These are phyloP conservation scores for Gossypium sturtianum DNA, from an alignment of 345 rosid species.

Conservation along the genomic window DNA sequence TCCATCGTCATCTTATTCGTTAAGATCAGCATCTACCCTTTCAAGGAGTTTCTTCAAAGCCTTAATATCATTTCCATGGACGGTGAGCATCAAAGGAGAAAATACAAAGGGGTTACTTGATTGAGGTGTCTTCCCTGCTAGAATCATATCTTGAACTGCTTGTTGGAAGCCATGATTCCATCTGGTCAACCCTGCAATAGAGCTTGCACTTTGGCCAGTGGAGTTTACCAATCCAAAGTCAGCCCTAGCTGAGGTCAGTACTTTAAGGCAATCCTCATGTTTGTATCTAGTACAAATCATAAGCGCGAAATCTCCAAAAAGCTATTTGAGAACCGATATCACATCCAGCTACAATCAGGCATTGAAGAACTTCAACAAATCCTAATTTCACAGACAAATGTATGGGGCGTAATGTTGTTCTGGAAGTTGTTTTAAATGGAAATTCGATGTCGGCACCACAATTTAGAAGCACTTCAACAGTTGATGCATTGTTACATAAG, in stretches of 20 bases:
- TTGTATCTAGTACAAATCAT: conserved; percentile 46
- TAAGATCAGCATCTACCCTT: conserved; percentile 23
- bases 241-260: conserved; percentile 40
- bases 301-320: conserved; percentile 46
- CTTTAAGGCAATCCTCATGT: conserved; percentile 38
- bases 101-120: conserved; percentile 38
- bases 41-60: conserved; percentile 31
- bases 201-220: conserved; percentile 31
- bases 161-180: conserved; percentile 47
- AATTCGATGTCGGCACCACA: conserved; percentile 38
- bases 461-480: conserved; percentile 38
- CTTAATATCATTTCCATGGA: conserved; percentile 32
- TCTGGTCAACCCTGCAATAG: conserved; percentile 27
- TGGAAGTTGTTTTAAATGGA: conserved; percentile 26
- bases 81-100: conserved; percentile 28
- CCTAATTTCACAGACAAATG: conserved; percentile 53
- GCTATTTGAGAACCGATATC: conserved; percentile 40
- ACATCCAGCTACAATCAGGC: conserved; percentile 35
- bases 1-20: conserved; percentile 43
- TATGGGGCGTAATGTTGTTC: conserved; percentile 31
- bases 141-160: conserved; percentile 34
- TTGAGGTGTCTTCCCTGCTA: conserved; percentile 28
- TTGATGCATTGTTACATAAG: conserved; percentile 49
- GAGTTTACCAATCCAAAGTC: conserved; percentile 43
- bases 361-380: conserved; percentile 26